These are phyloP conservation scores for Taiozyma sp. DNA, from an alignment of 1,139 yeast genomes.

Conservation along the genomic window DNA sequence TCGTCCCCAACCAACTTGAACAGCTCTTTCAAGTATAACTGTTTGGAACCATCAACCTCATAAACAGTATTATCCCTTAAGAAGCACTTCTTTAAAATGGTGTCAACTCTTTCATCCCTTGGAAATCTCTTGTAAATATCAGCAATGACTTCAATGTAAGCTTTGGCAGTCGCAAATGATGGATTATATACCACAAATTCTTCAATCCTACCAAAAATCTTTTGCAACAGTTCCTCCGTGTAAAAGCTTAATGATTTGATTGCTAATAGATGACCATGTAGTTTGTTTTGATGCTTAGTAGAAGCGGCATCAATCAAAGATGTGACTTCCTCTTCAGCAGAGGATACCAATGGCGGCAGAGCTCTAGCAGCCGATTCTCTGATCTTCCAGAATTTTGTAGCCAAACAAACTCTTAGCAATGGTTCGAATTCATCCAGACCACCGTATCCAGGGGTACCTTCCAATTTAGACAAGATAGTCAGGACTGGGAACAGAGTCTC, in stretches of 20 bases:
- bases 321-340: constrained; percentile 25
- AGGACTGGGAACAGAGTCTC: constrained; percentile 73
- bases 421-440: constrained; percentile 48
- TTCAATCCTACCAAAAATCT: constrained; percentile 17
- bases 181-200: constrained; percentile 26
- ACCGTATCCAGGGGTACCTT: constrained; percentile 49
- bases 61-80: constrained; percentile 17
- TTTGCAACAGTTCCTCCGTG: constrained; percentile 9
- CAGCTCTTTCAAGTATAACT: constrained; percentile 36
- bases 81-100: constrained; percentile 28
- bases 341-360: constrained; percentile 45
- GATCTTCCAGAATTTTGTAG: constrained; percentile 67
- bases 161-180: constrained; percentile 33
- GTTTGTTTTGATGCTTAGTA: constrained; percentile 34
- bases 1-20: constrained; percentile 25
- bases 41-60: constrained; percentile 41
- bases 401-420: constrained; percentile 42
- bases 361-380: constrained; percentile 83
- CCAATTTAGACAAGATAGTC: constrained; percentile 64
- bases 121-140: neutral
- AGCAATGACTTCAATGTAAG: constrained; percentile 31
- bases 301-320: constrained; percentile 14
- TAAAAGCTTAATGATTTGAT: constrained; percentile 27
- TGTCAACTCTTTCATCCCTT: constrained; percentile 5
- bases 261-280: constrained; percentile 58